Conservation (phyloP, 2,329 filamentous ascomycete genomes). For the Hyphodiscus sp. region DNA sequence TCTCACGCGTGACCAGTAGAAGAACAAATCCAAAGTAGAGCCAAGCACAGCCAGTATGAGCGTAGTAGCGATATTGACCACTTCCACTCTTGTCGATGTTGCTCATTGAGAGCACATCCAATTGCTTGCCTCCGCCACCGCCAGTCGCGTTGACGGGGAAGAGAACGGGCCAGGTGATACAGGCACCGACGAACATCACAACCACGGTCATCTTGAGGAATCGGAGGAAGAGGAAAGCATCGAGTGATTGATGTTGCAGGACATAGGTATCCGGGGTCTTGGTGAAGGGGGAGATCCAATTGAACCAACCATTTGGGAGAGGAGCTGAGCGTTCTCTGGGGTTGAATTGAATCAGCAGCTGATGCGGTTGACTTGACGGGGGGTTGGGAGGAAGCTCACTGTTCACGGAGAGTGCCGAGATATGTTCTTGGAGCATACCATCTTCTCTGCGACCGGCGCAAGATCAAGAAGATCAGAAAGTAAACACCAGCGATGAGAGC, state of each 20-base stretch:
- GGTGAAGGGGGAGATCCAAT: conserved; percentile 64
- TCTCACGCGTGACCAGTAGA: conserved; percentile 80
- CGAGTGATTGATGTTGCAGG: conserved; percentile 84
- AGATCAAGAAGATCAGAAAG: conserved; percentile 40
- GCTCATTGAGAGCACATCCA: conserved; percentile 73
- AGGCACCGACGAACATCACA: conserved; percentile 76
- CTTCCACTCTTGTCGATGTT: conserved; percentile 59
- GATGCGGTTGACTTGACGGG: neutral
- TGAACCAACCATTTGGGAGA: conserved; percentile 54
- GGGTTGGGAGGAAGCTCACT: conserved; percentile 19
- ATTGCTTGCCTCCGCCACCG: conserved; percentile 53
- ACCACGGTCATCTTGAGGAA: conserved; percentile 74
- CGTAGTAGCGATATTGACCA: conserved; percentile 62
- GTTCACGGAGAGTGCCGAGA: conserved; percentile 42
- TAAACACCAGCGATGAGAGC: conserved; percentile 39
- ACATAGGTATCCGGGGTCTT: conserved; percentile 68
- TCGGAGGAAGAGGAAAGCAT: conserved; percentile 85
- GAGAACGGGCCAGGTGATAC: conserved; percentile 81
- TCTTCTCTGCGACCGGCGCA: conserved; percentile 41
- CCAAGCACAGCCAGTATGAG: conserved; percentile 75
- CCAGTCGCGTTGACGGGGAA: conserved; percentile 84
- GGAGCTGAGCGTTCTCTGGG: conserved; percentile 51
- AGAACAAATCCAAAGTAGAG: conserved; percentile 83
- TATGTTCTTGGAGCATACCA: conserved; percentile 51
- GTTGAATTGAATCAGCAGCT: conserved; percentile 10